Conservation (phyloP, 805 yeast genomes). For the Saturnispora sekii region DNA sequence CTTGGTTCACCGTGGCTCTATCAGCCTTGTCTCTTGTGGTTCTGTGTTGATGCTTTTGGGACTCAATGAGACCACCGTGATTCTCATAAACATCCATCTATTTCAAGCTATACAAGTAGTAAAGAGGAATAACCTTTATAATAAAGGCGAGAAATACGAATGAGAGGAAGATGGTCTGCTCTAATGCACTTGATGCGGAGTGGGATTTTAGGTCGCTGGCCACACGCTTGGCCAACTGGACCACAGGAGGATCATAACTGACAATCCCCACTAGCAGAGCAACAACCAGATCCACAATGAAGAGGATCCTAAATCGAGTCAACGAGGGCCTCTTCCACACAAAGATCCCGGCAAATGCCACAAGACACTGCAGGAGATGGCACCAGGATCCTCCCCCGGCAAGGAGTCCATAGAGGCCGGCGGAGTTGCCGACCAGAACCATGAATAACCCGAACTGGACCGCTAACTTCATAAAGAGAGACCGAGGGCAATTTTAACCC, state of each 20-base stretch:
- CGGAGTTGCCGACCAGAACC: slow-evolving; percentile 2
- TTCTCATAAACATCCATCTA: neutral
- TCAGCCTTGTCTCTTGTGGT: slow-evolving; percentile 75
- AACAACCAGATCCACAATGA: slow-evolving; percentile 1
- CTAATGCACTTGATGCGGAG: slow-evolving; percentile 7
- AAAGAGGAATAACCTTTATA: slow-evolving; percentile 5
- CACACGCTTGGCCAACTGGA: neutral
- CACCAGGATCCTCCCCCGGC: slow-evolving; percentile 5
- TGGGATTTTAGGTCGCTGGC: neutral
- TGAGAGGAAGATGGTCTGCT: slow-evolving; percentile 4
- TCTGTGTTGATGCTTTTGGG: slow-evolving; percentile 30
- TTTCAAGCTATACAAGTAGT: slow-evolving; percentile 5
- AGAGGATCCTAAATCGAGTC: slow-evolving; percentile 1
- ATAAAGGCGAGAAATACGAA: slow-evolving; percentile 6
- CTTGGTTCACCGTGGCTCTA: slow-evolving; percentile 95
- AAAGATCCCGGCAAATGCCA: slow-evolving; percentile 1
- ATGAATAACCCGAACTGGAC: slow-evolving; percentile 6
- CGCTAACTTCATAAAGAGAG: neutral
- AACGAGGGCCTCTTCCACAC: neutral
- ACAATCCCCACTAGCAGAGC: slow-evolving; percentile 3
- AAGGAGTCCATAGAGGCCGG: slow-evolving; percentile 6
- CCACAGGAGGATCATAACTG: slow-evolving; percentile 7
- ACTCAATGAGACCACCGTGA: slow-evolving; percentile 4
- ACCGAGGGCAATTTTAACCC: neutral
- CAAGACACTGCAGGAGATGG: slow-evolving; percentile 4